Evolutionary conservation across 1,284 basidiomycete genomes (phyloP), one percentile per base, ranked within the genome.

Genomic region (Rhodotorula sp.): DNA sequence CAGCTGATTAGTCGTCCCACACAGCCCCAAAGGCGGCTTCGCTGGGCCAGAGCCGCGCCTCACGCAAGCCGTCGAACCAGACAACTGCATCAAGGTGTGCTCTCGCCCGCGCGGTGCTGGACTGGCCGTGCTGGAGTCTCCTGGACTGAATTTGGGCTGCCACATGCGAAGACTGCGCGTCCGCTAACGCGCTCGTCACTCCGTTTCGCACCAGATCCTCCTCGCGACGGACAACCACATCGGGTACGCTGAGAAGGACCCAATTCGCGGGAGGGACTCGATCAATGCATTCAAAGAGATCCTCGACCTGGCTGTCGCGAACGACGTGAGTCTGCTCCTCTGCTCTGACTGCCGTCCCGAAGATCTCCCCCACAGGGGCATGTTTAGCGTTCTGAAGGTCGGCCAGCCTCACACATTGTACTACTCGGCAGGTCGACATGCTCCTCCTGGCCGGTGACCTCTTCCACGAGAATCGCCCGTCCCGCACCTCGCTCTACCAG

Each of bases 401-500:
- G 4, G 17, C 47, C 52, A 10, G n/a, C n/a, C 29, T 6, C 10
- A n/a, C 2, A 36, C 27, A 74, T 75, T 39, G 56, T 75, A 32
- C 64, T 3, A 20, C 7, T 36, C 10, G 7, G n/a, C 74, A 93
- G 91, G 94, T 95, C 61, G 94, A 97, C 81, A 92, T 96, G 78
- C 86, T 99, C 65, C 85, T 99, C 4, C 87, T 98, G 2, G 94
- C 90, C 20, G 95, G 96, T 17, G 96, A 99, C 80, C 84, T 99
- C 11, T 99, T 99, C 79, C 96, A 99, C 80, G 96, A 99, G 78
- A 99, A 99, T 80, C 87, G 93, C 72, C 96, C 96, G 0, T 92
- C 92, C 39, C 83, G 94, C 75, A 90, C 93, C 53, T 91, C 90
- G 71, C 81, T 99, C 66, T 95, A 92, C 80, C 88, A 91, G 79